phyloP scores from a whole-genome alignment of 2,329 filamentous ascomycete genomes.

The Ciborinia camelliae region DNA sequence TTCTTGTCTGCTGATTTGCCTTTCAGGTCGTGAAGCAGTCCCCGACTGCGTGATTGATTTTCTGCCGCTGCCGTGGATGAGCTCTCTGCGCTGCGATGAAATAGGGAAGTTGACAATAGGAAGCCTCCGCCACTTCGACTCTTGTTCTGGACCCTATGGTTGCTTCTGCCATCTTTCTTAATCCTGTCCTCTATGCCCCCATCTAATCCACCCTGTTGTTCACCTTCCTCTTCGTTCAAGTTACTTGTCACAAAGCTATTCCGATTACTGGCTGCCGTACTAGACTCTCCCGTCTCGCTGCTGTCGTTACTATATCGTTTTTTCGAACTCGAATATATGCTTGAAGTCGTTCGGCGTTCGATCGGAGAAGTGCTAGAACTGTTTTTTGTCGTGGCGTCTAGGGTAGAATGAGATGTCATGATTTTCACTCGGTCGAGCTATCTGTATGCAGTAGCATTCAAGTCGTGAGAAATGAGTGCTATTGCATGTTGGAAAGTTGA shows the following conservation, averaged over 20 bases:
- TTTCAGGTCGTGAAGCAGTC: conserved; percentile 29
- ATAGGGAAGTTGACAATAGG: conserved; percentile 29
- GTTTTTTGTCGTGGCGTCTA: conserved; percentile 27
- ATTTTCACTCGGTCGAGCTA: conserved; percentile 23
- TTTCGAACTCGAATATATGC: conserved; percentile 26
- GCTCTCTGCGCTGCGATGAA: conserved; percentile 4
- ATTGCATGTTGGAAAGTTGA: conserved; percentile 20
- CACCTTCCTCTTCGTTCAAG: conserved; percentile 14
- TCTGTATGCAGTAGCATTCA: conserved; percentile 22
- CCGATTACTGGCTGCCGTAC: conserved; percentile 38
- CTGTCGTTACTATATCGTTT: conserved; percentile 39
- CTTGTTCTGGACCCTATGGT: conserved; percentile 32
- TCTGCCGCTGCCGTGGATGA: conserved; percentile 14
- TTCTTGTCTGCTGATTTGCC: conserved; percentile 32
- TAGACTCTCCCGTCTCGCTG: conserved; percentile 48
- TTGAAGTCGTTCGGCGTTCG: conserved; percentile 28
- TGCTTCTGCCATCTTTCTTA: conserved; percentile 27
- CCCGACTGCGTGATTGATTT: conserved; percentile 22
- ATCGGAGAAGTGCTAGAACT: conserved; percentile 27
- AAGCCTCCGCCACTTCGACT: conserved; percentile 35
- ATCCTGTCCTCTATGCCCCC: conserved; percentile 6
- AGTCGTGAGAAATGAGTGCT: conserved; percentile 3
- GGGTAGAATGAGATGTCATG: conserved; percentile 30
- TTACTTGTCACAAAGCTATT: conserved; percentile 25
- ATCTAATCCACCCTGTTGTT: conserved; percentile 18